Percentiles rank a stretch among this genome's conserved stretches.
Evolutionary conservation across 106 monocot species (phyloP).

Genomic region (Acorus calamus): DNA sequence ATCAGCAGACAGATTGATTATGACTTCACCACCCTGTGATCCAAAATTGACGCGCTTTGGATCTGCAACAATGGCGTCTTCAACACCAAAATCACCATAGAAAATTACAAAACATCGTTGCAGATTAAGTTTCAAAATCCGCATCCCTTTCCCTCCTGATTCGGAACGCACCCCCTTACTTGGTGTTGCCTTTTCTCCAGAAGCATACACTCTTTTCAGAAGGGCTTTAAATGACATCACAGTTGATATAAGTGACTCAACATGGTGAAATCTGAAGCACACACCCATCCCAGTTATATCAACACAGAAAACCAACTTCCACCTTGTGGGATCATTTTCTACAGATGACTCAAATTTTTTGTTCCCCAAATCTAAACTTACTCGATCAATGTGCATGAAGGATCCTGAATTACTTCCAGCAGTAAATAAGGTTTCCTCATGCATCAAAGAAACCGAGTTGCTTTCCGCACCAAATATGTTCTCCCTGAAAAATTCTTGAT

Average conservation of each 20-base stretch:
- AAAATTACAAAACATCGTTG: conserved; percentile 64
- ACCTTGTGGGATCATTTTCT: conserved; percentile 20
- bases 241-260: conserved; percentile 54
- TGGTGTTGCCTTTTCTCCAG: conserved; percentile 28
- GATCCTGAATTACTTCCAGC: conserved; percentile 54
- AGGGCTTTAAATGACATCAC: conserved; percentile 48
- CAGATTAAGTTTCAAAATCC: conserved; percentile 52
- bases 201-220: conserved; percentile 32
- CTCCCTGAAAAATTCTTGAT: conserved; percentile 51
- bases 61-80: conserved; percentile 65
- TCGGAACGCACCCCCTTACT: conserved; percentile 35
- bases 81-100: conserved; percentile 52
- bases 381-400: conserved; percentile 55
- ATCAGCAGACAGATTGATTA: conserved; percentile 57
- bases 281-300: conserved; percentile 65
- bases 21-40: conserved; percentile 68
- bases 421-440: conserved; percentile 45
- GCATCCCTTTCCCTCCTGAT: conserved; percentile 32
- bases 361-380: conserved; percentile 64
- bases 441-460: no score
- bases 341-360: conserved; percentile 44
- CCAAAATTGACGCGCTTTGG: conserved; percentile 96
- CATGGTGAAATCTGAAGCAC: conserved; percentile 42
- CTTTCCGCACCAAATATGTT: conserved; percentile 55
- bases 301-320: conserved; percentile 37